These are phyloP conservation scores for Stephanodiscus triporus DNA, from an alignment of 108 stramenopile species.

Conservation along the genomic window DNA sequence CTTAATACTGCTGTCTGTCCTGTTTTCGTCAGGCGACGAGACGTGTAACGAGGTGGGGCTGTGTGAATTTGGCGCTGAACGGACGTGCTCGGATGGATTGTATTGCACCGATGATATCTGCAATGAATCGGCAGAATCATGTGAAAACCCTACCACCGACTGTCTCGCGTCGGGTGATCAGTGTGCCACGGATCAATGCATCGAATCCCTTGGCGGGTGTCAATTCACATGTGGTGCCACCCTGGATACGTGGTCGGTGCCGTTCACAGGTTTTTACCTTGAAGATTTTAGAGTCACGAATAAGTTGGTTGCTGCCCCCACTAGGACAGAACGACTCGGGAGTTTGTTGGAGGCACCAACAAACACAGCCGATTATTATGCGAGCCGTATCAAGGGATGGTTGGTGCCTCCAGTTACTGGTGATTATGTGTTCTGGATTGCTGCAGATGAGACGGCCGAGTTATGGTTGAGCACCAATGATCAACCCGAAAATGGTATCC, in stretches of 20 bases:
- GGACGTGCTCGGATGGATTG: no score
- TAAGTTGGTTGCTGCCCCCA: neutral
- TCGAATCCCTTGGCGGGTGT: no score
- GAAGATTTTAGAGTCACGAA: neutral
- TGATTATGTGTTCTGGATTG: neutral
- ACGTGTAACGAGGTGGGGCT: no score
- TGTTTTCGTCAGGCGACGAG: no score
- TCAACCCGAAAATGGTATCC: neutral
- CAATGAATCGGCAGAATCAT: no score
- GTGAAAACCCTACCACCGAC: no score
- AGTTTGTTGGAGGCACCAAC: neutral
- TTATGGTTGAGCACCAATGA: neutral
- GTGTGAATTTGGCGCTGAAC: no score
- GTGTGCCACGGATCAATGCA: no score
- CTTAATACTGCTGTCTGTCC: no score
- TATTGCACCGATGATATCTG: no score
- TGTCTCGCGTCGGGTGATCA: no score
- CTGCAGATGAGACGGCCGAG: neutral
- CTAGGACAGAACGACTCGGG: neutral
- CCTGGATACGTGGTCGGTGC: neutral
- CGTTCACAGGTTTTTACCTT: neutral
- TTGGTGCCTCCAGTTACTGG: no score
- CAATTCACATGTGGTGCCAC: slow-evolving; percentile 2
- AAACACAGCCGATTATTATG: neutral
- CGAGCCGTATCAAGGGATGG: neutral